phyloP scores from a whole-genome alignment of 1,284 basidiomycete species.

The Neolentinus lepideus region DNA sequence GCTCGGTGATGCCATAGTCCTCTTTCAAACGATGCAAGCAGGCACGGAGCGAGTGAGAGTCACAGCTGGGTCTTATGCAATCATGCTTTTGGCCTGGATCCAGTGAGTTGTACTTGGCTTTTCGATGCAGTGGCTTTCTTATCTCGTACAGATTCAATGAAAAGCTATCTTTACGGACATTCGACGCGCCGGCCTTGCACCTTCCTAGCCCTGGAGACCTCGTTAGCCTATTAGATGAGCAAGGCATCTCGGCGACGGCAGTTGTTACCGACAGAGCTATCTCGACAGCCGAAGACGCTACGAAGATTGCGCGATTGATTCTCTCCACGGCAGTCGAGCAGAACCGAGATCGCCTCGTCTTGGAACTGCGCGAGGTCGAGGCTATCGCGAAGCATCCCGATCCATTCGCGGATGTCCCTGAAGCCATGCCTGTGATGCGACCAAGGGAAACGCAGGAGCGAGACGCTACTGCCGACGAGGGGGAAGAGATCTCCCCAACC shows the following conservation, averaged over 20 bases:
- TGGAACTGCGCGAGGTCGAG: conserved; percentile 49
- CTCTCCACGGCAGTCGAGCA: conserved; percentile 53
- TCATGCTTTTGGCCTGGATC: conserved; percentile 53
- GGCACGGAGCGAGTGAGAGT: conserved; percentile 42
- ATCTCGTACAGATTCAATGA: conserved; percentile 26
- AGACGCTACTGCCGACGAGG: conserved; percentile 3
- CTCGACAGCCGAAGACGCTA: conserved; percentile 44
- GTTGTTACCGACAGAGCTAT: conserved; percentile 56
- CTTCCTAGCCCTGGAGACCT: conserved; percentile 27
- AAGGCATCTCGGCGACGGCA: conserved; percentile 41
- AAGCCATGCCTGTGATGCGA: conserved; percentile 44
- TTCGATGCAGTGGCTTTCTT: neutral
- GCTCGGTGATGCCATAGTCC: conserved; percentile 49
- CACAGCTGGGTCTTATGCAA: conserved; percentile 54
- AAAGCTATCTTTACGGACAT: neutral
- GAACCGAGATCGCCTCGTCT: conserved; percentile 41
- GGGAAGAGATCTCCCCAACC: conserved; percentile 13
- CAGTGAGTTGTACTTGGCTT: conserved; percentile 31
- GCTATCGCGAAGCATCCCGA: conserved; percentile 36
- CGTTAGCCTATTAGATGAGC: conserved; percentile 40
- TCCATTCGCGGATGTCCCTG: conserved; percentile 45
- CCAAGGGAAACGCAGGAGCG: neutral
- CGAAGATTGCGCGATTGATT: conserved; percentile 46
- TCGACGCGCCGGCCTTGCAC: neutral
- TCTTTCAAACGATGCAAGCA: conserved; percentile 50